phyloP scores from a whole-genome alignment of 441 rosid species.

The Populus tomentosa region DNA sequence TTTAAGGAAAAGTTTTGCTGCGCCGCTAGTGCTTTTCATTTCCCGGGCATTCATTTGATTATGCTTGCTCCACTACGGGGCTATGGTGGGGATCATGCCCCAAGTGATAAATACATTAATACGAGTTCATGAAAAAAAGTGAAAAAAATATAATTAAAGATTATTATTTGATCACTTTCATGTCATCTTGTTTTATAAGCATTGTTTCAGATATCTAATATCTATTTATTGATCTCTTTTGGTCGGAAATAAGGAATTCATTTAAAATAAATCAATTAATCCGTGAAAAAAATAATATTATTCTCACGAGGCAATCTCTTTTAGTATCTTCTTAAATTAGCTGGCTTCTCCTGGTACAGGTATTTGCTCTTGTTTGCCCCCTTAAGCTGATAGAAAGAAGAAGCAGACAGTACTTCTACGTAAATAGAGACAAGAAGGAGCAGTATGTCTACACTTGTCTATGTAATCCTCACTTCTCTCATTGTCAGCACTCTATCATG shows the following conservation, averaged over 20 bases:
- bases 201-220: no score
- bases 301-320: conserved; percentile 1
- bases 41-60: background rate
- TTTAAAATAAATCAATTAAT: background rate
- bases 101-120: background rate
- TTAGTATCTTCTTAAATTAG: background rate
- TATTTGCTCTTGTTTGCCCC: conserved; percentile 11
- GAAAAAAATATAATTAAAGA: background rate
- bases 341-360: conserved; percentile 12
- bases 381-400: background rate
- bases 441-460: conserved; percentile 20
- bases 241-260: no score
- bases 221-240: no score
- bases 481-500: conserved; percentile 16
- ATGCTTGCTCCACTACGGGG: background rate
- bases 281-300: background rate
- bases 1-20: background rate
- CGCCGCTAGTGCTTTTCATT: background rate
- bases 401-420: background rate
- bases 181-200: background rate
- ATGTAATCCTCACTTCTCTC: conserved; percentile 23
- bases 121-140: background rate
- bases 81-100: background rate
- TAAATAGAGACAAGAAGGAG: conserved; percentile 1
- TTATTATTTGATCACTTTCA: background rate